Evolutionary conservation across 1,284 basidiomycete species (phyloP), one percentile per base, ranked within the genome.

Genomic region (Moesziomyces sp.): DNA sequence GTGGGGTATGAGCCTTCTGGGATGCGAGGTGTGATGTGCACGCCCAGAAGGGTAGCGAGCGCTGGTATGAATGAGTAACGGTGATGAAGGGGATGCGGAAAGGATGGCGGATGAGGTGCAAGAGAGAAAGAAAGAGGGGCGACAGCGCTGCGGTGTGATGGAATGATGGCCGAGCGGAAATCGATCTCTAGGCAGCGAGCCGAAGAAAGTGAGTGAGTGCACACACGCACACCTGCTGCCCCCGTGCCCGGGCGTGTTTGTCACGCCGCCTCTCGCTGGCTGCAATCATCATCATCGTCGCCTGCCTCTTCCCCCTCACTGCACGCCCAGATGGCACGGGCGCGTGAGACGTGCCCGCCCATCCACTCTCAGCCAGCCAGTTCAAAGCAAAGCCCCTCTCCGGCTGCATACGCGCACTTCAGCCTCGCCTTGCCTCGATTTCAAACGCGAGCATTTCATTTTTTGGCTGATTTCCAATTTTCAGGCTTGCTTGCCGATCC

Each of bases 261-360:
- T 16, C 30, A 33, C 30, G 30, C 30, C 30, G 10, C 10, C 30
- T 11, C 30, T 33, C 30, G 30, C 30, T 33, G 30, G 30, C 30
- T 11, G 13, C 10, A 10, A 33, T 5, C 30, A 33, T 33, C 11
- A 30, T 33, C 30, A 33, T 33, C 30, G 7, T 33, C 30, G 30
- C 30, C 30, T 33, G 30, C 11, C 30, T 10, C 28, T 28, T 28
- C 28, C 28, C 28, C 9, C 28, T 10, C 30, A 11, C 38, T 16
- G 14, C 14, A 40, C 14, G 14, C 35, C 3, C 11, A 1, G 28
- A 50, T 59, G 58, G 59, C 59, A 54, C 47, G 59, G 23, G 59
- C 59, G 59, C 59, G 59, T 61, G 59, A 61, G 59, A 23, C 51
- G n/a, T 38, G 45, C 52, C 52, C 45, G 30, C 46, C 52, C 45